phyloP scores from a whole-genome alignment of 169 alveolate genomes.

The Perkinsus marinus region DNA sequence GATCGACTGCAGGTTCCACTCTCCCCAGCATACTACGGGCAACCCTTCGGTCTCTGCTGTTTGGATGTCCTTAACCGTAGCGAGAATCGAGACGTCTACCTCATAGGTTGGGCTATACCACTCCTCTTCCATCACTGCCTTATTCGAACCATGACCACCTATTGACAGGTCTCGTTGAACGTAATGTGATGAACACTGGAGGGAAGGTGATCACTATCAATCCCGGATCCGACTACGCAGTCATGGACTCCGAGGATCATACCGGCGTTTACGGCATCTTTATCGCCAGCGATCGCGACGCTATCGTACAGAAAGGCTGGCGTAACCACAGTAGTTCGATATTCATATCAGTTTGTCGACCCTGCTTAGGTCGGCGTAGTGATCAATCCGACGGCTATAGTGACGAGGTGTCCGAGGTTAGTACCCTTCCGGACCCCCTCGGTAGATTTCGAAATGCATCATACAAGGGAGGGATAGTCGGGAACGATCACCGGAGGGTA shows the following conservation, averaged over 20 bases:
- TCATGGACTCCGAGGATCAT: neutral
- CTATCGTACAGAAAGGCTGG: neutral
- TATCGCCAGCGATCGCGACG: neutral
- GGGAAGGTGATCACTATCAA: neutral
- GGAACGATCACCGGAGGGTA: neutral
- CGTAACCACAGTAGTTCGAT: neutral
- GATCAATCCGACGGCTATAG: neutral
- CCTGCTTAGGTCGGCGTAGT: neutral
- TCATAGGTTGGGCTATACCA: neutral
- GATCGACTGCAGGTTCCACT: neutral
- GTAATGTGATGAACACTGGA: neutral
- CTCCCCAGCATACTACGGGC: neutral
- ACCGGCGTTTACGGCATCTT: neutral
- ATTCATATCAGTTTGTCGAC: neutral
- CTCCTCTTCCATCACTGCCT: too few species aligned
- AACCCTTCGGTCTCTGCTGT: neutral
- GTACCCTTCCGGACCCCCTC: neutral
- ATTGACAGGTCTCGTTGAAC: neutral
- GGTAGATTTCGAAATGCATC: neutral
- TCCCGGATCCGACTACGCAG: neutral
- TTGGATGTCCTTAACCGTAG: neutral
- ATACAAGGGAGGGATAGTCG: neutral
- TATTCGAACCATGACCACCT: neutral
- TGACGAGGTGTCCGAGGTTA: neutral
- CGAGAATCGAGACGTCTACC: neutral